These are phyloP conservation scores for Diophrys appendiculata DNA, from an alignment of 73 alveolate genomes.

Conservation along the genomic window DNA sequence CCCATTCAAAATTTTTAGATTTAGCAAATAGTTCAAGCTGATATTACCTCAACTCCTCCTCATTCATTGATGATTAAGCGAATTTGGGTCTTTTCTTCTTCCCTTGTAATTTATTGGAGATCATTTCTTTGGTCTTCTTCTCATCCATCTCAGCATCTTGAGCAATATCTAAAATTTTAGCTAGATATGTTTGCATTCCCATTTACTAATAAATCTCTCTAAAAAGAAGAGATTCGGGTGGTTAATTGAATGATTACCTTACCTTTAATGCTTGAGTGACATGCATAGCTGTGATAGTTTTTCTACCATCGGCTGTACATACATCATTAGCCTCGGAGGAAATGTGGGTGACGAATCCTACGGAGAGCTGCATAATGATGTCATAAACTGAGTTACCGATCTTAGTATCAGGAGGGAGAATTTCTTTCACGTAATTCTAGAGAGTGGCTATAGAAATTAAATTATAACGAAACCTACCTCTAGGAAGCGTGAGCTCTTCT, in stretches of 20 bases:
- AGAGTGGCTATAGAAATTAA: neutral
- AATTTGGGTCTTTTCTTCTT: neutral
- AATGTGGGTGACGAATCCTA: neutral
- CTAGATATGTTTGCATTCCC: neutral
- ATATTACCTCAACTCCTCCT: neutral
- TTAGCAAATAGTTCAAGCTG: neutral
- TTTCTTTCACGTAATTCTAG: neutral
- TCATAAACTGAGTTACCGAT: neutral
- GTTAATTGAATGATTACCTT: no score
- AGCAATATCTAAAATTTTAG: neutral
- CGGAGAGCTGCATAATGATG: neutral
- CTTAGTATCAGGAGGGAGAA: conserved; percentile 1
- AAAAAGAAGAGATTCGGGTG: no score
- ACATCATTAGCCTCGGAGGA: neutral
- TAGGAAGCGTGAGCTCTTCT: neutral
- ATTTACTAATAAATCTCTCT: no score
- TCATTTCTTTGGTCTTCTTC: neutral
- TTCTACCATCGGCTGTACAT: neutral
- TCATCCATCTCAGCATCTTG: neutral
- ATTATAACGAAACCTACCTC: neutral
- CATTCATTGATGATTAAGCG: neutral
- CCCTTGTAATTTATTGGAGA: neutral
- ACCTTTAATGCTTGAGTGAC: neutral
- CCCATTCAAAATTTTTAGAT: neutral
- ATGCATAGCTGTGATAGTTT: neutral